Evolutionary conservation across 78 protist genomes (phyloP).

Genomic region (Dictyostelium purpureum): DNA sequence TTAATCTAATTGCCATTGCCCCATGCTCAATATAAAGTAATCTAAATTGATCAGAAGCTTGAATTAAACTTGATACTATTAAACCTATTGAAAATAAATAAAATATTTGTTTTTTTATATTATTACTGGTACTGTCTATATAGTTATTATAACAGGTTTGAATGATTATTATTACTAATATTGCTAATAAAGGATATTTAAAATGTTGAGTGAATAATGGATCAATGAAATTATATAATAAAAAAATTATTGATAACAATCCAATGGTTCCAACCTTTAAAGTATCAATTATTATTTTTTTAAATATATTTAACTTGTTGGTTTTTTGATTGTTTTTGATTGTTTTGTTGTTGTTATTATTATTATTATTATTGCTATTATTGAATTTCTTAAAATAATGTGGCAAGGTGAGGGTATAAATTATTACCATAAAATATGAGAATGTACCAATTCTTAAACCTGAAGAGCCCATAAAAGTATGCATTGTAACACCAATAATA

Average conservation of each 20-base stretch:
- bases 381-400: not conserved
- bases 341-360: not conserved
- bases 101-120: not conserved
- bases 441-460: slow-evolving; percentile 70
- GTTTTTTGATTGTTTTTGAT: not conserved
- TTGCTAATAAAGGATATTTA: not conserved
- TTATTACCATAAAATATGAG: slow-evolving; percentile 33
- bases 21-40: not conserved
- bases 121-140: not conserved
- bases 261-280: not conserved
- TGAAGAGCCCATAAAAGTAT: slow-evolving; percentile 3
- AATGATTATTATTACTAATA: not conserved
- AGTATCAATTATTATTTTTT: not conserved
- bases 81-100: not conserved
- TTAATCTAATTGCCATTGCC: not conserved
- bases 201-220: not conserved
- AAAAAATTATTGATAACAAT: not conserved
- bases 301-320: not conserved
- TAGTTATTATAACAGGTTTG: not conserved
- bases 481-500: slow-evolving; percentile 36
- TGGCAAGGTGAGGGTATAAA: slow-evolving; percentile 23
- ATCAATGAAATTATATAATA: not conserved
- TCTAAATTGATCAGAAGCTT: slow-evolving; percentile 10
- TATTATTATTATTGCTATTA: not conserved
- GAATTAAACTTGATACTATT: not conserved